Conservation (phyloP, 2,329 filamentous ascomycete genomes). For the Metarhizium humberi region DNA sequence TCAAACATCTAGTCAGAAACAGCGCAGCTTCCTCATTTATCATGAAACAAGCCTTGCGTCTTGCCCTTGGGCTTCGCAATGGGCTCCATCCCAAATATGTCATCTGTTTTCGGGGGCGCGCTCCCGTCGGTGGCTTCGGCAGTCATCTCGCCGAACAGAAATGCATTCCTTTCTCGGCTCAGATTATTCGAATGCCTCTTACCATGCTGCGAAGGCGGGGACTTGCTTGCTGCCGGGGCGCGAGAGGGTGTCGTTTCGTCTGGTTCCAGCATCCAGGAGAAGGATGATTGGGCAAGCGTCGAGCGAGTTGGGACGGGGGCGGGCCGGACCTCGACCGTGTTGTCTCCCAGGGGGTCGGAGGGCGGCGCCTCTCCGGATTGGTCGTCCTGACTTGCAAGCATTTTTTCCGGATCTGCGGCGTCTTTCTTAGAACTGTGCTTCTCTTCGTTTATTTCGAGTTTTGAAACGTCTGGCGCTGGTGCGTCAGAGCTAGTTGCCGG, state of each 20-base stretch:
- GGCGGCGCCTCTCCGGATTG: neutral
- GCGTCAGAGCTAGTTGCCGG: neutral
- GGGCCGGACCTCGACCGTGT: conserved; percentile 12
- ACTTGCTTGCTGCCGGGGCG: conserved; percentile 16
- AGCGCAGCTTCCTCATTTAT: neutral
- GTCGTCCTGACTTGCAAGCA: neutral
- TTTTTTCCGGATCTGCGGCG: neutral
- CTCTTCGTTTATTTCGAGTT: neutral
- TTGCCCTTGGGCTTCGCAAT: conserved; percentile 23
- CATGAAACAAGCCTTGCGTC: neutral
- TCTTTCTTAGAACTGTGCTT: neutral
- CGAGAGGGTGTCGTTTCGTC: conserved; percentile 26
- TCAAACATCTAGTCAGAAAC: neutral
- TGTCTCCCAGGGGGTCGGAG: neutral
- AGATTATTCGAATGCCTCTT: conserved; percentile 33
- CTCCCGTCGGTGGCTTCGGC: conserved; percentile 22
- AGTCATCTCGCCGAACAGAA: conserved; percentile 47
- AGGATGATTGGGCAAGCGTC: conserved; percentile 62
- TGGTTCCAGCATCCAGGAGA: conserved; percentile 69
- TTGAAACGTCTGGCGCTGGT: neutral
- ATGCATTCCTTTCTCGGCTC: conserved; percentile 47
- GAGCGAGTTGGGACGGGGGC: conserved; percentile 51
- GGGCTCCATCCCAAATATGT: conserved; percentile 48
- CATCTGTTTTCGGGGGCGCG: conserved; percentile 30
- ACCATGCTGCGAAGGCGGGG: conserved; percentile 25